Conservation (phyloP, 345 rosid species). For the Brassica napus region Da-Ae NC_063446.1:7274501-7275000, state of each 20-base stretch:
- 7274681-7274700: conserved; percentile 91
- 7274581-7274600: conserved; percentile 90
- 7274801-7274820: conserved; percentile 93
- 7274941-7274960: conserved; percentile 89
- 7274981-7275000: conserved; percentile 90
- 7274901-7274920: conserved; percentile 92
- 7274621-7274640: conserved; percentile 95
- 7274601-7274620: conserved; percentile 88
- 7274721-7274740: conserved; percentile 91
- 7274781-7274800: conserved; percentile 92
- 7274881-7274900: conserved; percentile 76
- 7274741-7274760: conserved; percentile 90
- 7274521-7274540: conserved; percentile 86
- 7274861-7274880: conserved; percentile 80
- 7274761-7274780: conserved; percentile 87
- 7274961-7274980: conserved; percentile 88
- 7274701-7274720: conserved; percentile 80
- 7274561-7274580: conserved; percentile 91
- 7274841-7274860: conserved; percentile 83
- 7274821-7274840: conserved; percentile 88
- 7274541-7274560: conserved; percentile 91
- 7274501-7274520: conserved; percentile 97
- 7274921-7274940: conserved; percentile 87
- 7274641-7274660: conserved; percentile 81
- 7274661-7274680: conserved; percentile 88